Base-by-base conservation (phyloP, 2,329 filamentous ascomycete genomes). In the Penicillium occitanis region DNA sequence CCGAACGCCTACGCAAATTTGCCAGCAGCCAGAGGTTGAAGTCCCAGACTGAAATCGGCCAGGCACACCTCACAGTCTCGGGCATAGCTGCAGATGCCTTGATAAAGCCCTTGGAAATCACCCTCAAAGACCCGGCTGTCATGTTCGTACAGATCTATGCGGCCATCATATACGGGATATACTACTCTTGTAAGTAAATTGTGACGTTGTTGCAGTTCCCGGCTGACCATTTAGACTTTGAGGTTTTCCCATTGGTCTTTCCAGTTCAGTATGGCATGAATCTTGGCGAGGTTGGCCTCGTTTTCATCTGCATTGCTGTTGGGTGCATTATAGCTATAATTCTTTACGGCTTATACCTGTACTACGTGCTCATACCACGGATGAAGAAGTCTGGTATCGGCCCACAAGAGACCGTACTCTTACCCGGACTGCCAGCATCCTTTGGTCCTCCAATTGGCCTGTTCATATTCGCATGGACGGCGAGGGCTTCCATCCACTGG, bases 261-360 rank as follows among this genome's bases (percentile, higher is more conserved):
- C 89, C 86, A 85, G 82, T 83, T 4, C 89, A 88, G 73, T 88
- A 83, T 74, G 81, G 82, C 1, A 87, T 86, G 0, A 82, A 83
- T 1, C 85, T 88, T 64, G 80, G 79, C 33, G 83, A 84, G 57
- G 85, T 80, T 14, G 69, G 71, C 3, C 67, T 73, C 7, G 65
- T 66, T 1, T 72, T 72, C 55, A 89, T 96, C 70, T 91, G 91
- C 65, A 90, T 96, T 86, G 86, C 92, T 61, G 69, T 83, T 5
- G 91, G 91, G 48, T 86, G 91, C 75, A 65, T 91, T 4, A 85
- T 76, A 77, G 87, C 42, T 79, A 82, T 76, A 84, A 82, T 0
- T 19, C 74, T 91, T 58, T 89, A 67, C 61, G 5, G 69, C 48
- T 58, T 70, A 25, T 71, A 74, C 61, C 61, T 60, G 4, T 77